Conservation (phyloP, 768 basidiomycete genomes). For the Termitomyces eurrhizus region DNA sequence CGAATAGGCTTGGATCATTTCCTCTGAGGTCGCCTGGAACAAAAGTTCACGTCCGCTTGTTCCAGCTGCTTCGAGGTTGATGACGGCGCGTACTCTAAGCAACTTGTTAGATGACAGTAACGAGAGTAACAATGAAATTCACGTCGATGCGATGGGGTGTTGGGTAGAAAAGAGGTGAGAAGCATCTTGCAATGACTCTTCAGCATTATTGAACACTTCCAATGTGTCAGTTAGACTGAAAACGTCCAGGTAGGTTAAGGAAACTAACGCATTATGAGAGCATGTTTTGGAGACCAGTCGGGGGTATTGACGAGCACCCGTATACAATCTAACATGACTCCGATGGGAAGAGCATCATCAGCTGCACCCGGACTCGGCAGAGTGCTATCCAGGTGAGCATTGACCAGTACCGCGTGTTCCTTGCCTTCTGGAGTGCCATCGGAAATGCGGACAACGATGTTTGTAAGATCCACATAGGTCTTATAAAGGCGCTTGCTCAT, state of each 20-base stretch:
- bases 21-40: slow-evolving; percentile 93
- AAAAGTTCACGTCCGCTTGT: slow-evolving; percentile 83
- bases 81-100: slow-evolving; percentile 75
- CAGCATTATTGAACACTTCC: slow-evolving; percentile 90
- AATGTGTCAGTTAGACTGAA: background rate
- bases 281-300: slow-evolving; percentile 67
- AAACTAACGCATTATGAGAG: slow-evolving; percentile 77
- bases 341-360: slow-evolving; percentile 86
- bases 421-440: slow-evolving; percentile 69
- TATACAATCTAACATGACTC: slow-evolving; percentile 88
- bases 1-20: slow-evolving; percentile 92
- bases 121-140: slow-evolving; percentile 21
- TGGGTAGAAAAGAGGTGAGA: slow-evolving; percentile 93
- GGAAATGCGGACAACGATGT: slow-evolving; percentile 85
- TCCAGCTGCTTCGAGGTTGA: slow-evolving; percentile 94
- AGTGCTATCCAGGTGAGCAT: slow-evolving; percentile 71
- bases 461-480: slow-evolving; percentile 82
- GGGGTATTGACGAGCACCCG: slow-evolving; percentile 70
- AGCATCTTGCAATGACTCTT: slow-evolving; percentile 93
- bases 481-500: slow-evolving; percentile 83
- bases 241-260: background rate
- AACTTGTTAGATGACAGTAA: background rate
- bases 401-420: slow-evolving; percentile 81
- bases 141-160: slow-evolving; percentile 72
- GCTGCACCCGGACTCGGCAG: slow-evolving; percentile 86